Percentiles rank a stretch among this genome's conserved stretches.
phyloP scores from a whole-genome alignment of 768 basidiomycete species.

The Mycena galopus region DNA sequence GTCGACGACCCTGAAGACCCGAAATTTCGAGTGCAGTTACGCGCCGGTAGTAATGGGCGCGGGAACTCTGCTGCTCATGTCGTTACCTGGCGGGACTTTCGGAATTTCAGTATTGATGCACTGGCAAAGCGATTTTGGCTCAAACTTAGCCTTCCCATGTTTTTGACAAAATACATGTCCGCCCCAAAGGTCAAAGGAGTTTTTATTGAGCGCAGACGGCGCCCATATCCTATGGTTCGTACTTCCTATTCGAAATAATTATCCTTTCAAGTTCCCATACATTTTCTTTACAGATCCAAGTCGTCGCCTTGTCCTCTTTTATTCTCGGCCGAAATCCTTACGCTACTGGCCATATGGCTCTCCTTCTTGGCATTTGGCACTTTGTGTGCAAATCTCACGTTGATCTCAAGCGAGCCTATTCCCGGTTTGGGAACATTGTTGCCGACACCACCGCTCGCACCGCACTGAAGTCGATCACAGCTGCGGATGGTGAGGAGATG shows the following conservation, averaged over 20 bases:
- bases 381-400: not conserved
- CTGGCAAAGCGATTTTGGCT: not conserved
- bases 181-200: not conserved
- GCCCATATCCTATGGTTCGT: slow-evolving; percentile 4
- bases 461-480: too few relatives aligned
- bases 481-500: too few relatives aligned
- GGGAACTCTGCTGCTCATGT: not conserved
- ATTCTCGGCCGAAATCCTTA: not conserved
- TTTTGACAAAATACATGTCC: not conserved
- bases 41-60: not conserved
- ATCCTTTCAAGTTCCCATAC: not conserved
- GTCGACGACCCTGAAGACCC: not conserved
- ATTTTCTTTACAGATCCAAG: not conserved
- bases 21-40: not conserved
- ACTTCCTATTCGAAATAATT: not conserved
- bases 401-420: too few relatives aligned
- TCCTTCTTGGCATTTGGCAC: slow-evolving; percentile 10
- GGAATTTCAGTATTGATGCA: not conserved
- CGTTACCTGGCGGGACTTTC: not conserved
- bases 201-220: not conserved
- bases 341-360: not conserved
- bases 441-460: too few relatives aligned
- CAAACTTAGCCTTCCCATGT: slow-evolving; percentile 2
- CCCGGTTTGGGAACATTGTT: too few relatives aligned
- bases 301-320: not conserved